Evolutionary conservation across 2,329 filamentous ascomycete species (phyloP).

Genomic region (Fusarium globosum): DNA sequence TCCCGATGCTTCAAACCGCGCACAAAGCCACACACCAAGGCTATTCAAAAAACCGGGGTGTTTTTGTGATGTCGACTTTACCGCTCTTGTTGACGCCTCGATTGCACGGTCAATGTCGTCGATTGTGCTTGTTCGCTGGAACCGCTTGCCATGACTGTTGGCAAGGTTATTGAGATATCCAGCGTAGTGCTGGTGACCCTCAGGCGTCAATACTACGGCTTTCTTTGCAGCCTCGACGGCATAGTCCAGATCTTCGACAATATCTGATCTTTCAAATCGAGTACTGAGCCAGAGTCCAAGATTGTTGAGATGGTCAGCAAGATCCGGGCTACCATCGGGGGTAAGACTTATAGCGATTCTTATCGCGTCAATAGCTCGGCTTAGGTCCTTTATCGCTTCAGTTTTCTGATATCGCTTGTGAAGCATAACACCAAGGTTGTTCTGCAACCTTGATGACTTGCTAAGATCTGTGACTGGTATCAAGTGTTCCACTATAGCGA

Average conservation of each 20-base stretch:
- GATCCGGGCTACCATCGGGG: rapidly evolving
- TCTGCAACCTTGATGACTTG: not conserved
- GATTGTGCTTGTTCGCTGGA: not conserved
- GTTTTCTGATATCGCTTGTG: not conserved
- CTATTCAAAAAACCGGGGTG: not conserved
- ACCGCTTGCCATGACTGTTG: not conserved
- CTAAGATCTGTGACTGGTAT: not conserved
- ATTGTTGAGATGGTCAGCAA: not conserved
- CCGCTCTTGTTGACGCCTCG: not conserved
- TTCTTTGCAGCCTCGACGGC: not conserved
- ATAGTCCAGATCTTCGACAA: not conserved
- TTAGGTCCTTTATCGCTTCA: not conserved
- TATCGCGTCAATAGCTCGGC: not conserved
- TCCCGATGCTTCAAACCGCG: not conserved
- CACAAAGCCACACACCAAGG: not conserved
- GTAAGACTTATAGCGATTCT: not conserved
- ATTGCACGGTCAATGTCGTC: not conserved
- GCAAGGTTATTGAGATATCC: not conserved
- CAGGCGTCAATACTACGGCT: not conserved
- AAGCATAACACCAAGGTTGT: not conserved
- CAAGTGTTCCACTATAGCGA: not conserved
- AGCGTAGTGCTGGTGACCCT: not conserved
- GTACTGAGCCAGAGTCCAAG: not conserved
- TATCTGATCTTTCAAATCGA: not conserved
- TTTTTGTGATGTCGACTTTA: not conserved